Percentiles rank a stretch among this genome's conserved stretches.
phyloP scores from a whole-genome alignment of 192 early-diverging fungal genomes.

The Umbelopsis sp. region DNA sequence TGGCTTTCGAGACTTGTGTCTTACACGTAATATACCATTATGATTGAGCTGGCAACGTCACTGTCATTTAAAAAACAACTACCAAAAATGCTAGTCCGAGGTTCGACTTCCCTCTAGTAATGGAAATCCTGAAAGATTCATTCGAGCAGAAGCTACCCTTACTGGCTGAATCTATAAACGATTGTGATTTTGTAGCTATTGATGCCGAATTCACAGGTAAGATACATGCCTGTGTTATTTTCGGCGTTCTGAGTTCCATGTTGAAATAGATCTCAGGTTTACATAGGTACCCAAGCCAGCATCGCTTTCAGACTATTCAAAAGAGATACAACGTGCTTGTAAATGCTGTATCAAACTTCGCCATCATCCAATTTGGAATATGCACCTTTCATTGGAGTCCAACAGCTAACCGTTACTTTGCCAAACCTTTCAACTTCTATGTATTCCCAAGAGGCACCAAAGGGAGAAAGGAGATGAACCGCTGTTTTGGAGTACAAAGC shows the following conservation, averaged over 20 bases:
- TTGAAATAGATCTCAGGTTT: neutral
- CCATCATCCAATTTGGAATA: conserved; percentile 63
- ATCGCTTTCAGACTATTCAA: conserved; percentile 3
- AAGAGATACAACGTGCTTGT: neutral
- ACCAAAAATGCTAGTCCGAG: neutral
- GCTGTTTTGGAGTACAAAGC: conserved; percentile 51
- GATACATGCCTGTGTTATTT: neutral
- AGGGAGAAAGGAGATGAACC: conserved; percentile 41
- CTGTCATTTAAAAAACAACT: too few relatives aligned
- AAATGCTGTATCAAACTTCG: conserved; percentile 31
- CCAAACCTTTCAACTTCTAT: conserved; percentile 69
- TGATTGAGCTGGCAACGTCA: too few relatives aligned
- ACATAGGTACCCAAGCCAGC: neutral
- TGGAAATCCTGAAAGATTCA: conserved; percentile 57
- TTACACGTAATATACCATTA: too few relatives aligned
- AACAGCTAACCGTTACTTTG: conserved; percentile 46
- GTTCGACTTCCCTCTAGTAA: conserved; percentile 7
- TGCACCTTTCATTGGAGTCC: conserved; percentile 61
- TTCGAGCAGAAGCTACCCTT: conserved; percentile 47
- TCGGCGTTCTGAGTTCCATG: neutral
- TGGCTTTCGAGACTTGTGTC: too few relatives aligned
- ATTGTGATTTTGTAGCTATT: conserved; percentile 60
- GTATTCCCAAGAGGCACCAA: conserved; percentile 55
- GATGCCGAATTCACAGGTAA: conserved; percentile 68
- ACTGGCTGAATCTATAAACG: conserved; percentile 52